Conservation (phyloP, 2,329 filamentous ascomycete genomes). For the Colletotrichum acutatum region DNA sequence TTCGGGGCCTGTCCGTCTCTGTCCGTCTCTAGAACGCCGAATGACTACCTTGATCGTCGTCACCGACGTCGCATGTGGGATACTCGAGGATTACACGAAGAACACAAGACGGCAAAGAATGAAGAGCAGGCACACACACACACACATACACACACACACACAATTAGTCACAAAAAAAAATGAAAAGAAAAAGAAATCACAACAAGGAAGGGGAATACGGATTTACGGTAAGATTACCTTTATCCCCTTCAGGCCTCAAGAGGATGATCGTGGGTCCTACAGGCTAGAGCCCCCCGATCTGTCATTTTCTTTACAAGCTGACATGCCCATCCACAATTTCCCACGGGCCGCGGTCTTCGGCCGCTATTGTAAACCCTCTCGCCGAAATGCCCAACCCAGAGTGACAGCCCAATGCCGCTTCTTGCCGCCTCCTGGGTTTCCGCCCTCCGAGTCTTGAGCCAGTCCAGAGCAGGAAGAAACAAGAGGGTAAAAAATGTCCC, state of each 20-base stretch:
- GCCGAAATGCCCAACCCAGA: conserved; percentile 17
- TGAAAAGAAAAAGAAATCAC: neutral
- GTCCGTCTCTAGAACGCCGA: neutral
- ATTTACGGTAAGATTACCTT: conserved; percentile 1
- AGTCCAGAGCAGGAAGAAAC: neutral
- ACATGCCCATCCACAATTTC: neutral
- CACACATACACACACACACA: too few relatives aligned
- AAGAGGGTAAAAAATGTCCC: neutral
- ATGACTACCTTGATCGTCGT: neutral
- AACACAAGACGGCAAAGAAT: neutral
- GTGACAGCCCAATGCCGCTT: conserved; percentile 29
- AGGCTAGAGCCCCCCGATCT: neutral
- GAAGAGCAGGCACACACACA: neutral
- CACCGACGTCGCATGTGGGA: neutral
- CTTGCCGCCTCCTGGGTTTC: conserved; percentile 11
- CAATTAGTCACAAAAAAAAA: neutral
- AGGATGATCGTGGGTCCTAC: conserved; percentile 10
- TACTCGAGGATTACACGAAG: neutral
- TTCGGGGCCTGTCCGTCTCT: conserved; percentile 16
- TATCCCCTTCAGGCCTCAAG: conserved; percentile 6
- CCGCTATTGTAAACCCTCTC: neutral
- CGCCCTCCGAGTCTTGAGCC: neutral
- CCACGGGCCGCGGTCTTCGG: neutral
- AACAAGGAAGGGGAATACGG: neutral
- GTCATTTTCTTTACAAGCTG: neutral